Percentiles rank a stretch among this genome's conserved stretches.
Evolutionary conservation across 2,329 filamentous ascomycete genomes (phyloP).

Genomic region (Fusarium globosum): DNA sequence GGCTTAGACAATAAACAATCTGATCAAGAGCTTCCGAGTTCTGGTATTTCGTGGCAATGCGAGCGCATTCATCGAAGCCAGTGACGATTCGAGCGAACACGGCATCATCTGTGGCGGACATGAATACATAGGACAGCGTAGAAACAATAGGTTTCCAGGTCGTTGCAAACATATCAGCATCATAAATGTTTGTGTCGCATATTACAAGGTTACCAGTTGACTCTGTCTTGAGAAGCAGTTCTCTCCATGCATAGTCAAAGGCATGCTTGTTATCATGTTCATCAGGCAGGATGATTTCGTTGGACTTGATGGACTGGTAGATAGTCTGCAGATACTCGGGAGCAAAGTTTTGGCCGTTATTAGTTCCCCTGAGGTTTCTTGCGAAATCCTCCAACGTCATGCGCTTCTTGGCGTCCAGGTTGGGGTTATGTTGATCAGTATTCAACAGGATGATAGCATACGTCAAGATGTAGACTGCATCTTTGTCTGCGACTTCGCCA

Average conservation of each 20-base stretch:
- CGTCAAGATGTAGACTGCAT: slow-evolving; percentile 88
- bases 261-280: slow-evolving; percentile 97
- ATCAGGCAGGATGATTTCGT: slow-evolving; percentile 96
- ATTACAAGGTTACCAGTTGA: slow-evolving; percentile 78
- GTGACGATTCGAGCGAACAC: slow-evolving; percentile 94
- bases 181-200: slow-evolving; percentile 93
- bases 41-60: slow-evolving; percentile 86
- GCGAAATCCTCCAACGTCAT: slow-evolving; percentile 89
- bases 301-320: slow-evolving; percentile 88
- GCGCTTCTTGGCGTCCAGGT: slow-evolving; percentile 79
- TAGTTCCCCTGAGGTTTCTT: slow-evolving; percentile 90
- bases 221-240: slow-evolving; percentile 86
- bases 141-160: slow-evolving; percentile 97
- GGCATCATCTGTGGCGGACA: slow-evolving; percentile 96
- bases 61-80: slow-evolving; percentile 95
- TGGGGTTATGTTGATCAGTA: slow-evolving; percentile 96
- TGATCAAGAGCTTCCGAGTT: slow-evolving; percentile 90
- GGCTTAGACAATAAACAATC: slow-evolving; percentile 88
- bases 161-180: slow-evolving; percentile 96
- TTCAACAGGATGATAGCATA: slow-evolving; percentile 99
- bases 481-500: slow-evolving; percentile 82
- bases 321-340: slow-evolving; percentile 86
- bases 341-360: slow-evolving; percentile 85
- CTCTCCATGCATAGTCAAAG: slow-evolving; percentile 98
- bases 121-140: slow-evolving; percentile 97